Percentiles rank a stretch among this genome's conserved stretches.
These are phyloP conservation scores for Apiotrichum montevideense DNA, from an alignment of 1,284 basidiomycete species.

Conservation along the genomic window DNA sequence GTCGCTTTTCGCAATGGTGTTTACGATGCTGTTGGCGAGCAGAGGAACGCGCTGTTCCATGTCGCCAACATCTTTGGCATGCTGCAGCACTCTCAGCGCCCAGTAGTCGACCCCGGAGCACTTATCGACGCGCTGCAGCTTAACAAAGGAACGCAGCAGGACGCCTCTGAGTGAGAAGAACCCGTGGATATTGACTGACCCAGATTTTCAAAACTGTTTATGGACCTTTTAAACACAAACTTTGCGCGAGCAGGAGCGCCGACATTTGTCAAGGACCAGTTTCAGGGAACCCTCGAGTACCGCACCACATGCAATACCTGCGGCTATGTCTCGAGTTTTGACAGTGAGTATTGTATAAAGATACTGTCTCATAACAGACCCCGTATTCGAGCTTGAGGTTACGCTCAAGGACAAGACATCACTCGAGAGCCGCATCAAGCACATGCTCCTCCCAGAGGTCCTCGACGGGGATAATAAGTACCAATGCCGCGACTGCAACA, in stretches of 20 bases:
- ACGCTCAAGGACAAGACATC: constrained; percentile 67
- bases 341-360: constrained; percentile 1
- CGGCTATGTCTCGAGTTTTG: constrained; percentile 40
- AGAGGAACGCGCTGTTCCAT: constrained; percentile 55
- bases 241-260: constrained; percentile 68
- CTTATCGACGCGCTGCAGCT: constrained; percentile 76
- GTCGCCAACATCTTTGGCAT: constrained; percentile 60
- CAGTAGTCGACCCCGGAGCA: constrained; percentile 70
- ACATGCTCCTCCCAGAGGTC: constrained; percentile 60
- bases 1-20: constrained; percentile 58
- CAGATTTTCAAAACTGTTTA: constrained; percentile 89
- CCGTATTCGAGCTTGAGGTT: constrained; percentile 77
- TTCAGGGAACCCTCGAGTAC: constrained; percentile 75
- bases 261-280: constrained; percentile 70
- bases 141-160: constrained; percentile 76
- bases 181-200: background rate
- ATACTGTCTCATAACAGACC: constrained; percentile 3
- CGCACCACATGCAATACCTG: constrained; percentile 69
- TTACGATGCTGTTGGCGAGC: constrained; percentile 35
- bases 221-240: constrained; percentile 74
- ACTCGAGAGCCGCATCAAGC: constrained; percentile 63
- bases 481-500: constrained; percentile 63
- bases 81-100: constrained; percentile 63
- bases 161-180: constrained; percentile 74
- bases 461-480: constrained; percentile 82